These are phyloP conservation scores for Chalciporus piperatus DNA, from an alignment of 768 basidiomycete species.

Conservation along the genomic window DNA sequence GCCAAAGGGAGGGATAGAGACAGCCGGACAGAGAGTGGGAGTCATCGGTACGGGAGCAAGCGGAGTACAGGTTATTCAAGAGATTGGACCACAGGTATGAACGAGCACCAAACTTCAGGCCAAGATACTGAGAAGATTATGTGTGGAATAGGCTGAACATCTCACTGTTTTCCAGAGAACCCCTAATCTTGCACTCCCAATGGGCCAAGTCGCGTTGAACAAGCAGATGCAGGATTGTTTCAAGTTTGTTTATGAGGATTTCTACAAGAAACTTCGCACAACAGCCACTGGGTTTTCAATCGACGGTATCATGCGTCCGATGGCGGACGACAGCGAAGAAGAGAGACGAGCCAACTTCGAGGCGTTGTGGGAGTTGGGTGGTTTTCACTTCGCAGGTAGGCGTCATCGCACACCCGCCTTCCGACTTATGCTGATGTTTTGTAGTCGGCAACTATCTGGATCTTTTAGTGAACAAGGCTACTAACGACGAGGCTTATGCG, in stretches of 20 bases:
- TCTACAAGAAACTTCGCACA: neutral
- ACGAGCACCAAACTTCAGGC: neutral
- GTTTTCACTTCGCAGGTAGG: conserved; percentile 10
- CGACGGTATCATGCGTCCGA: conserved; percentile 3
- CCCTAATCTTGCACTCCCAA: conserved; percentile 12
- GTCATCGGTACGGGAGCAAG: conserved; percentile 18
- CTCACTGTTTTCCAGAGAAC: conserved; percentile 17
- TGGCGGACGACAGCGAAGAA: conserved; percentile 10
- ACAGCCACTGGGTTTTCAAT: neutral
- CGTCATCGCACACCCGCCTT: neutral
- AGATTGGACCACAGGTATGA: conserved; percentile 11
- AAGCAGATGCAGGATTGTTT: conserved; percentile 10
- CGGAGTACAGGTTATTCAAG: conserved; percentile 15
- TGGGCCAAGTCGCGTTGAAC: conserved; percentile 10
- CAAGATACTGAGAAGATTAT: neutral
- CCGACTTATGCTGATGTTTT: neutral
- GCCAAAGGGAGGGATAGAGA: conserved; percentile 17
- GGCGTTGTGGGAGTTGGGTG: conserved; percentile 7
- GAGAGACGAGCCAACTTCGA: conserved; percentile 7
- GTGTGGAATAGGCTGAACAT: conserved; percentile 1
- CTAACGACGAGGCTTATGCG: conserved; percentile 1
- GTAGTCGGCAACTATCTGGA: conserved; percentile 11
- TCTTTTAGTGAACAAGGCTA: neutral
- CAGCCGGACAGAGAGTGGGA: conserved; percentile 8
- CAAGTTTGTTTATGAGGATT: conserved; percentile 11